These are phyloP conservation scores for Globisporangium yorkense DNA, from an alignment of 352 stramenopile genomes.

Conservation along the genomic window DNA sequence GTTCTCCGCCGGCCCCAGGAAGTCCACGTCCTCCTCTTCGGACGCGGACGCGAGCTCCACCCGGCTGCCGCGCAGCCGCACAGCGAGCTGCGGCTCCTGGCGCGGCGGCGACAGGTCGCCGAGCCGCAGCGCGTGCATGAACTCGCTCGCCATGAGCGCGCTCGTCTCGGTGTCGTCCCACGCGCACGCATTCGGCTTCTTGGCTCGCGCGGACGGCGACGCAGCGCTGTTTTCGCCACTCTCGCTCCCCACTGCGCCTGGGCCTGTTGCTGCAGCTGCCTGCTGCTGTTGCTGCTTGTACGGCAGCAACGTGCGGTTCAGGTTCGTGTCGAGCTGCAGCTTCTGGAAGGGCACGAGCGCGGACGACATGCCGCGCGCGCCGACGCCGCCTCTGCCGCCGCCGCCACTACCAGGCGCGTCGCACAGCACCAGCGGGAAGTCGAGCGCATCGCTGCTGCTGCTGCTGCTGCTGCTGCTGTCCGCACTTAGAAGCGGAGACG, in stretches of 20 bases:
- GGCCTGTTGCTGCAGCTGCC: background rate
- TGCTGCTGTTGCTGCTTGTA: constrained; percentile 11
- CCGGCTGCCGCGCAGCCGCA: constrained; percentile 53
- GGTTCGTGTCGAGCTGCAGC: constrained; percentile 69
- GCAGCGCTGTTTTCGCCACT: constrained; percentile 1
- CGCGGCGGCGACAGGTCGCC: constrained; percentile 32
- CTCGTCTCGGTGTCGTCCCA: constrained; percentile 22
- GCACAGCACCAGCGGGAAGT: constrained; percentile 60
- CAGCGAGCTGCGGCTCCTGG: constrained; percentile 55
- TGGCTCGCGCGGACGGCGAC: constrained; percentile 3
- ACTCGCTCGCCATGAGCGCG: constrained; percentile 44
- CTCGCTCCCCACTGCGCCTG: background rate
- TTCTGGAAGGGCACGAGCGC: constrained; percentile 82
- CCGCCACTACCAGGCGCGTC: constrained; percentile 14
- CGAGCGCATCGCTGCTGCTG: constrained; percentile 14
- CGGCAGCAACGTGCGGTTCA: constrained; percentile 67
- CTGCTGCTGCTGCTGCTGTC: background rate
- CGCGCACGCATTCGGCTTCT: constrained; percentile 25
- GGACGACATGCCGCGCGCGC: constrained; percentile 21
- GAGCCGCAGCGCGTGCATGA: constrained; percentile 63
- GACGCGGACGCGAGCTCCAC: constrained; percentile 66
- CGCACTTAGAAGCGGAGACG: background rate
- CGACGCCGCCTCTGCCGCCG: background rate
- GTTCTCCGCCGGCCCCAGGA: constrained; percentile 75
- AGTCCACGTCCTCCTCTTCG: constrained; percentile 70